A percentile compares a stretch with the other conserved stretches of the same genome.
Conservation (phyloP, 2,329 filamentous ascomycete genomes). For the Diplodia scrobiculata region DNA sequence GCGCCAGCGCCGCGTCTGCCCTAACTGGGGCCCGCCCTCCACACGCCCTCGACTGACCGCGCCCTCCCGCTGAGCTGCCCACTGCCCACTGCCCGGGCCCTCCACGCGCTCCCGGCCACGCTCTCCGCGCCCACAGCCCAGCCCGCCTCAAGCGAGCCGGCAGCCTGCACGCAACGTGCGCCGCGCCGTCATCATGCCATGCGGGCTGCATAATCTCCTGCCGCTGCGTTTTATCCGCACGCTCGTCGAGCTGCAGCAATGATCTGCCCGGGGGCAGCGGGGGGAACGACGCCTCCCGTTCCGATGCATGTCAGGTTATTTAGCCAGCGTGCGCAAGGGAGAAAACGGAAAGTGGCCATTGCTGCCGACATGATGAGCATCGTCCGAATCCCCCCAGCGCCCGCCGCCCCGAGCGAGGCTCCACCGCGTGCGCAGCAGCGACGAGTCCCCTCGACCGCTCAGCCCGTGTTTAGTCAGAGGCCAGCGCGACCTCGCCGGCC, state of each 20-base stretch:
- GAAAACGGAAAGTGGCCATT: conserved; percentile 24
- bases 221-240: conserved; percentile 26
- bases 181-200: conserved; percentile 23
- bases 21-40: background rate
- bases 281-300: conserved; percentile 26
- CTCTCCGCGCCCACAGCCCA: conserved; percentile 5
- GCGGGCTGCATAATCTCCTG: conserved; percentile 28
- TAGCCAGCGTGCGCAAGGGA: conserved; percentile 24
- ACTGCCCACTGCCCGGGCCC: background rate
- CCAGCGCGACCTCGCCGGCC: background rate
- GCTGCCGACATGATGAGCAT: conserved; percentile 10
- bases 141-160: conserved; percentile 20
- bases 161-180: conserved; percentile 18
- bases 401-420: background rate
- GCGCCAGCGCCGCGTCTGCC: conserved; percentile 4
- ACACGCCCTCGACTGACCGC: background rate
- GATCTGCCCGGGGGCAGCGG: conserved; percentile 29
- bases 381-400: background rate
- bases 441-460: background rate
- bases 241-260: conserved; percentile 26
- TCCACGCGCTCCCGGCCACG: background rate
- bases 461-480: conserved; percentile 16
- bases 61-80: background rate
- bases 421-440: conserved; percentile 1
- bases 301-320: conserved; percentile 28